Conservation (phyloP, 2,329 filamentous ascomycete species). For the Aspergillus japonicus region DNA sequence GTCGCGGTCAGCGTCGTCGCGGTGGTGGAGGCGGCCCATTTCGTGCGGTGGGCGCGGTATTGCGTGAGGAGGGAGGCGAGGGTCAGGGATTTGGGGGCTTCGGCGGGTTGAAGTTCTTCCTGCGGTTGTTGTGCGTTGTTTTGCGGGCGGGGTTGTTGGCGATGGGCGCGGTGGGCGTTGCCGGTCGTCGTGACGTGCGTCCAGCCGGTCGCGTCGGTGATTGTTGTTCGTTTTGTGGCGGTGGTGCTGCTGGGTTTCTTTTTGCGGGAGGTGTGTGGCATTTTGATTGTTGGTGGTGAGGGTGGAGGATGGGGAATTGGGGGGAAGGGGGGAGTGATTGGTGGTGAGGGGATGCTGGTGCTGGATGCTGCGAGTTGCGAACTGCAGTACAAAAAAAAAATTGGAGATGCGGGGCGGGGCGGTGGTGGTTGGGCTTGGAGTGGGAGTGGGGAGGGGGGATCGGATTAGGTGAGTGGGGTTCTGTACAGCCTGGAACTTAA, state of each 20-base stretch:
- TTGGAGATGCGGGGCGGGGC: too few species aligned
- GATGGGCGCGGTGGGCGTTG: conserved; percentile 28
- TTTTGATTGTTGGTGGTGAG: conserved; percentile 12
- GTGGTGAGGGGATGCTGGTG: too few species aligned
- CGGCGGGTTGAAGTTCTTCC: conserved; percentile 27
- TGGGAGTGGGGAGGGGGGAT: too few species aligned
- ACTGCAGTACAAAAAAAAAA: too few species aligned
- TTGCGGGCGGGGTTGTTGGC: neutral
- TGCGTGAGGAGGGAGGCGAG: conserved; percentile 32
- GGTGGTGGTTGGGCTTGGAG: too few species aligned
- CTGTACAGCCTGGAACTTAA: too few species aligned
- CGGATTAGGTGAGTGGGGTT: too few species aligned
- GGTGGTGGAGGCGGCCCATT: conserved; percentile 32
- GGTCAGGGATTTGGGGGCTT: conserved; percentile 35
- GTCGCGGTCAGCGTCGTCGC: conserved; percentile 23
- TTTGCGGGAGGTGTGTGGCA: conserved; percentile 37
- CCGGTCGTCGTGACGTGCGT: conserved; percentile 41
- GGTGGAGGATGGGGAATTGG: too few species aligned
- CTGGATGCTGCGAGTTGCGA: too few species aligned
- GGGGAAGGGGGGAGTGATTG: neutral
- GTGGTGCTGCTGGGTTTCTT: conserved; percentile 19
- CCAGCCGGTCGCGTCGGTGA: conserved; percentile 44
- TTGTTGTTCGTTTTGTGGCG: conserved; percentile 34
- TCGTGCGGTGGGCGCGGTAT: conserved; percentile 27
- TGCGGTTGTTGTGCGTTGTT: neutral